phyloP scores from a whole-genome alignment of 2,329 filamentous ascomycete genomes.

The Hawksworthiomyces lignivorus region DNA sequence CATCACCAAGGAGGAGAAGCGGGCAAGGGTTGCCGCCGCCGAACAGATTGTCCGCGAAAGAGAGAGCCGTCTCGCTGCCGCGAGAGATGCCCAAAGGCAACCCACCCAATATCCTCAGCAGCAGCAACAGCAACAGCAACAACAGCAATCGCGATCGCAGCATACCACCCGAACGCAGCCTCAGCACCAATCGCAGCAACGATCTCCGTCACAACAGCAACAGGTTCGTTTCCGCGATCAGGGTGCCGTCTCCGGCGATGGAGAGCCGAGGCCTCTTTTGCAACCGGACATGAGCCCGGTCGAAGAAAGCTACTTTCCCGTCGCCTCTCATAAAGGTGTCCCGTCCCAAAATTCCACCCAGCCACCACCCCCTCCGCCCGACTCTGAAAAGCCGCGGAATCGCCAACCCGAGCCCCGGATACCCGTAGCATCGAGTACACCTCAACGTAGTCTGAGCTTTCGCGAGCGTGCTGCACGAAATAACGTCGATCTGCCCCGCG shows the following conservation, averaged over 20 bases:
- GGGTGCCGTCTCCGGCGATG: constrained; percentile 17
- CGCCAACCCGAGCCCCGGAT: constrained; percentile 12
- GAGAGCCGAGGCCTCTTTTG: constrained; percentile 19
- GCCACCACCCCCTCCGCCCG: constrained; percentile 16
- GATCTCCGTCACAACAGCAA: constrained; percentile 3
- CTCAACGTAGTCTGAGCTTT: constrained; percentile 51
- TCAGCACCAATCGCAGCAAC: not conserved
- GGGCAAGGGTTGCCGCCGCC: constrained; percentile 74
- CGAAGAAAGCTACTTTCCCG: constrained; percentile 11
- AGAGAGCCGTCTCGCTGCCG: constrained; percentile 29
- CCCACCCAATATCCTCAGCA: constrained; percentile 5
- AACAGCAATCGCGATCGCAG: constrained; percentile 12
- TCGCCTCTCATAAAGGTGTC: constrained; percentile 17
- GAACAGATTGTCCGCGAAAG: constrained; percentile 65
- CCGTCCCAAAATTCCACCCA: constrained; percentile 24
- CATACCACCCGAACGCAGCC: too few relatives aligned
- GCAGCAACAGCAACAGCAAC: constrained; percentile 11
- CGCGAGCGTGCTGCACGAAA: constrained; percentile 47
- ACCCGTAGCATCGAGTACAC: constrained; percentile 26
- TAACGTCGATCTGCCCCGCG: constrained; percentile 29
- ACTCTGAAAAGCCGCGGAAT: constrained; percentile 21
- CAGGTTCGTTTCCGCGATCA: constrained; percentile 27
- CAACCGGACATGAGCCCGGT: constrained; percentile 15
- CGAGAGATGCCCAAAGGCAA: constrained; percentile 2
- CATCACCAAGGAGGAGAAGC: constrained; percentile 93